Percentiles rank a stretch among this genome's conserved stretches.
These are phyloP conservation scores for Solanum ahanhuiri DNA, from an alignment of 257 asterid species.

Conservation along the genomic window DNA sequence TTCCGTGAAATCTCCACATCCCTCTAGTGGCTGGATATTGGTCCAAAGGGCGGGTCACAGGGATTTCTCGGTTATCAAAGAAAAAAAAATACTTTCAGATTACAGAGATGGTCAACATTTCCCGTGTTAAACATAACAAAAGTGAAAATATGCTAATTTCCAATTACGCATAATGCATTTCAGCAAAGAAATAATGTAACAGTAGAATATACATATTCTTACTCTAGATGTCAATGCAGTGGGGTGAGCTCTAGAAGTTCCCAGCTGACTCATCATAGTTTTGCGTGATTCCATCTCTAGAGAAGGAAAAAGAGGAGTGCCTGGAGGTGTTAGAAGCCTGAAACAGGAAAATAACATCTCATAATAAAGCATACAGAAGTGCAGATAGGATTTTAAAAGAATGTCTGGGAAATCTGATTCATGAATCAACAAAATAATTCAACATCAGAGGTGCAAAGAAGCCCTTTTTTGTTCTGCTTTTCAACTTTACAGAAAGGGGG, in stretches of 20 bases:
- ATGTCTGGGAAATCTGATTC: background rate
- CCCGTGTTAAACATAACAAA: background rate
- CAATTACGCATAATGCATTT: background rate
- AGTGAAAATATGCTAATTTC: background rate
- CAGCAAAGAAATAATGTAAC: background rate
- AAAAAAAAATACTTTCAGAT: background rate
- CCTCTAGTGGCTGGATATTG: background rate
- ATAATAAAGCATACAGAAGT: background rate
- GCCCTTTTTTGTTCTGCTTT: background rate
- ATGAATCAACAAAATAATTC: background rate
- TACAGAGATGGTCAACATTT: background rate
- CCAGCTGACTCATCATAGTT: conserved; percentile 67
- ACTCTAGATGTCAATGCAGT: conserved; percentile 77
- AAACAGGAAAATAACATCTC: conserved; percentile 9
- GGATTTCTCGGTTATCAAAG: no score
- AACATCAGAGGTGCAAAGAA: background rate
- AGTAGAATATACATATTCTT: conserved; percentile 18
- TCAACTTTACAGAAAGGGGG: background rate
- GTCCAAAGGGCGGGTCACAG: background rate
- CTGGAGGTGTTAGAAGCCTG: conserved; percentile 99
- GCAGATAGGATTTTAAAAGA: background rate
- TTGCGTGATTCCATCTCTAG: conserved; percentile 78
- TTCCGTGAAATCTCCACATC: background rate
- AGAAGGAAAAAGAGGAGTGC: conserved; percentile 93
- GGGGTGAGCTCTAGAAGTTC: conserved; percentile 71